Evolutionary conservation across 306 rosid genomes (phyloP), one percentile per base, ranked within the genome.

Genomic region (Cucurbita maxima): DNA sequence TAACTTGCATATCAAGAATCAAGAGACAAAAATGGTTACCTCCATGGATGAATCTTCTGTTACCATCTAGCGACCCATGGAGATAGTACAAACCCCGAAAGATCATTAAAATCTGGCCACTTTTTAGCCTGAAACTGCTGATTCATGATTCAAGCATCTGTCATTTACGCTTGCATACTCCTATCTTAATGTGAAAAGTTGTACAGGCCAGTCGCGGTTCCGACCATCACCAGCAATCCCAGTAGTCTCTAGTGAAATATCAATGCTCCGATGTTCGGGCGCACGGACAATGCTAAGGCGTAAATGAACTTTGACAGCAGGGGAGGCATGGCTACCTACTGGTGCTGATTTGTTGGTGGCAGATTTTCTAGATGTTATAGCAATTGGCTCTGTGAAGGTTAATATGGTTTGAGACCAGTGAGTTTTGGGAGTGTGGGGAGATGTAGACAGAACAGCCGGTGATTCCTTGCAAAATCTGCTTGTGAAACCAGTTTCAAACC

Each of bases 401-500:
- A 94, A 75, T 50, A 94, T 86, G 75, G 99, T 94, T 19, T 90
- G 97, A 3, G 88, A 86, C 99, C 97, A 89, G 66, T 94, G 99
- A 5, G 97, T 89, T 75, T 76, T 85, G 9, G 84, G 88, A 9
- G 84, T 85, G 75, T 71, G 82, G 11, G 97, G 95, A 75, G 98
- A 94, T 43, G 98, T 89, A 9, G 98, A 94, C 78, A 90, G 78
- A 79, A 84, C 82, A 16, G 87, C 84, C 7, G 91, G 86, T 77
- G 72, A 61, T 85, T 91, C 95, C 44, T 48, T 81, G 85, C 99
- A 94, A 86, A 90, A 94, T 75, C 96, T 83, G 82, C 84, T 82
- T n/a, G 95, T 86, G 62, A 94, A 90, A 61, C 97, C 95, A 41
- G 97, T 91, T 71, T 89, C 96, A 79, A 94, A 94, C 99, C 99